Base-by-base conservation (phyloP, 352 stramenopile genomes). In the Phytopythium helicoides region DNA sequence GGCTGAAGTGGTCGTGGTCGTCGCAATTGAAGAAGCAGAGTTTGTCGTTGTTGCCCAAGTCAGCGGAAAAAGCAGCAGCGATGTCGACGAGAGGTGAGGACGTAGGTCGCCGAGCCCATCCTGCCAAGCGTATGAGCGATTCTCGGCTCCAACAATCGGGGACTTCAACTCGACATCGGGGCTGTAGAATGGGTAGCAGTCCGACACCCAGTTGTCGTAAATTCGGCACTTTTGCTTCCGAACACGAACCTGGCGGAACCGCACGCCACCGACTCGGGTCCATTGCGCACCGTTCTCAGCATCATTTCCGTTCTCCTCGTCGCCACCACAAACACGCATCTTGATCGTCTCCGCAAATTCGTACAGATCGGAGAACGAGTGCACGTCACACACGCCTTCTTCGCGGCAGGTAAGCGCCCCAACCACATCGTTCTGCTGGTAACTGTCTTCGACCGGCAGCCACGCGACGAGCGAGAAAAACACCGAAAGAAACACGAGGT, bases 401-500 rank as follows among this genome's bases (percentile, higher is more conserved):
- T 92, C 83, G 22, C 73, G 71, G 49, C 85, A 95, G 25, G 83
- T 95, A 11, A 92, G 57, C 14, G 66, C 66, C 6, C 79, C 83
- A 14, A 92, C 81, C 3, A 92, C 85, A 37, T 94, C 81, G 54
- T 92, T 94, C 47, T 95, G 86, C 42, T 94, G 67, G 57, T 85
- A 95, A 56, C 76, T 91, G 22, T 87, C 79, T 47, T 92, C 68
- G 31, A 95, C 82, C 0, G 86, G 86, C 11, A 95, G 64, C 80
- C 81, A 90, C 21, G 61, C 71, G 19, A 95, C 67, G 34, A 92
- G 58, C 36, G 79, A 87, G 52, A 95, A 92, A 53, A 95, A 82
- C 6, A 95, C 44, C 41, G 56, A 58, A 16, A 95, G 54, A 35
- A 95, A 94, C 0, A 89, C 62, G 45, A 90, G 59, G 64, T 95